These are phyloP conservation scores for Musa troglodytarum DNA, from an alignment of 176 grass and related monocot genomes.

Conservation along the genomic window DNA sequence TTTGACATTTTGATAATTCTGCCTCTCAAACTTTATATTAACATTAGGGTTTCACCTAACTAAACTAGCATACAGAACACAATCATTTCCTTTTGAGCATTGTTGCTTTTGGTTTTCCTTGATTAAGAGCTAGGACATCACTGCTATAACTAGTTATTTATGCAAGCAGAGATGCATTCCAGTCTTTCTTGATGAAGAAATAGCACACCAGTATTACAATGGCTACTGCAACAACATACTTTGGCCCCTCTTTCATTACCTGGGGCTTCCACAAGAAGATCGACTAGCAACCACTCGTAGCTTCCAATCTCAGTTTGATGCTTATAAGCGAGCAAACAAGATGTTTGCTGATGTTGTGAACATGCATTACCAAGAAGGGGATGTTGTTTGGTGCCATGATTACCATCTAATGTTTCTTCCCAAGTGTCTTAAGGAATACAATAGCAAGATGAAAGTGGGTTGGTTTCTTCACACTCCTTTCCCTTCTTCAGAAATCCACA, in stretches of 20 bases:
- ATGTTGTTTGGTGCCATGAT: slow-evolving; percentile 99
- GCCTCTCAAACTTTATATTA: not conserved
- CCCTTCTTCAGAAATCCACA: slow-evolving; percentile 92
- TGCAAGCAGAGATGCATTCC: slow-evolving; percentile 87
- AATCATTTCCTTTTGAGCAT: not conserved
- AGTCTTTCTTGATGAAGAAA: slow-evolving; percentile 97
- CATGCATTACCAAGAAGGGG: slow-evolving; percentile 93
- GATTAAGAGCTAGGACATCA: not conserved
- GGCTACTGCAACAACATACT: slow-evolving; percentile 99
- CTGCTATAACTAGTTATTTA: not conserved
- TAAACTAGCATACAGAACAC: slow-evolving; percentile 37
- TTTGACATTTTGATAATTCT: slow-evolving; percentile 16
- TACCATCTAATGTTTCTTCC: slow-evolving; percentile 99
- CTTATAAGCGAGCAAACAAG: slow-evolving; percentile 94
- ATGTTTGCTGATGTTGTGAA: slow-evolving; percentile 99
- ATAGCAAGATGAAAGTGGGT: slow-evolving; percentile 97
- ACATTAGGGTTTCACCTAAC: not conserved
- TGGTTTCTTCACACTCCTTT: slow-evolving; percentile 99
- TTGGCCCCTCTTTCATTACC: slow-evolving; percentile 98
- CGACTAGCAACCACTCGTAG: slow-evolving; percentile 87
- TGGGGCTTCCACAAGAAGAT: slow-evolving; percentile 95
- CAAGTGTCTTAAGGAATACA: slow-evolving; percentile 86
- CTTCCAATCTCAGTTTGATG: slow-evolving; percentile 89
- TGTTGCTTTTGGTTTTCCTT: not conserved
- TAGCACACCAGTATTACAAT: slow-evolving; percentile 98